phyloP scores from a whole-genome alignment of 1,139 yeast genomes.

The Taphrina populina region DNA sequence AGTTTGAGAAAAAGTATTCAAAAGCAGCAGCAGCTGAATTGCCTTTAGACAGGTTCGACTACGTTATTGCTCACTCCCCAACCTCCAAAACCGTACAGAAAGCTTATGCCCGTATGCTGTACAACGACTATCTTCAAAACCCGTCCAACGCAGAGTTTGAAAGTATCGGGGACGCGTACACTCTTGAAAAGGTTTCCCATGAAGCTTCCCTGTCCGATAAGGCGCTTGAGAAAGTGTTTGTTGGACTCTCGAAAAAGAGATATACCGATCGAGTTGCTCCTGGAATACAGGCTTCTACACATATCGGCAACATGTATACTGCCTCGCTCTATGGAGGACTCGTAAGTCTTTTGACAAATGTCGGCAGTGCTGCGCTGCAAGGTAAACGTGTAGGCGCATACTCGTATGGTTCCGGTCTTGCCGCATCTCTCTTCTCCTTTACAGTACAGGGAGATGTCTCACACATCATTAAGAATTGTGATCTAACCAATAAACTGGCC shows the following conservation, averaged over 20 bases:
- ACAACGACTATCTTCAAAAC: constrained; percentile 77
- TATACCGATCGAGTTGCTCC: constrained; percentile 73
- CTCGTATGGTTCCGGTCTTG: constrained; percentile 98
- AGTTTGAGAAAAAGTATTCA: constrained; percentile 55
- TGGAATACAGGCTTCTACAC: constrained; percentile 83
- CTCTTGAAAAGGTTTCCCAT: constrained; percentile 64
- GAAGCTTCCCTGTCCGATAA: constrained; percentile 79
- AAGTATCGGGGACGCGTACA: constrained; percentile 40
- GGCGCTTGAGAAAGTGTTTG: constrained; percentile 78
- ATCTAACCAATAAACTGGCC: constrained; percentile 67
- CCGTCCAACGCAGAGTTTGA: constrained; percentile 57
- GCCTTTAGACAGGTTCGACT: constrained; percentile 72
- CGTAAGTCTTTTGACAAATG: constrained; percentile 73
- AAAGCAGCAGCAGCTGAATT: constrained; percentile 40
- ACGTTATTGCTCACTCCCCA: constrained; percentile 97
- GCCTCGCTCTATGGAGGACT: constrained; percentile 90
- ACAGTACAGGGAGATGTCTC: constrained; percentile 79
- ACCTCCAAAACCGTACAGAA: constrained; percentile 93
- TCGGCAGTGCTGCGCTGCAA: constrained; percentile 63
- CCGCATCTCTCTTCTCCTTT: constrained; percentile 81
- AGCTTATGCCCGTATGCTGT: constrained; percentile 87
- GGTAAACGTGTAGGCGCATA: constrained; percentile 82
- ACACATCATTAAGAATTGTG: constrained; percentile 61
- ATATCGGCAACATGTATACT: constrained; percentile 98
- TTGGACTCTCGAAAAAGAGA: constrained; percentile 71